Conservation (phyloP, 768 basidiomycete species). For the Hygrophorus pudorinus region DNA sequence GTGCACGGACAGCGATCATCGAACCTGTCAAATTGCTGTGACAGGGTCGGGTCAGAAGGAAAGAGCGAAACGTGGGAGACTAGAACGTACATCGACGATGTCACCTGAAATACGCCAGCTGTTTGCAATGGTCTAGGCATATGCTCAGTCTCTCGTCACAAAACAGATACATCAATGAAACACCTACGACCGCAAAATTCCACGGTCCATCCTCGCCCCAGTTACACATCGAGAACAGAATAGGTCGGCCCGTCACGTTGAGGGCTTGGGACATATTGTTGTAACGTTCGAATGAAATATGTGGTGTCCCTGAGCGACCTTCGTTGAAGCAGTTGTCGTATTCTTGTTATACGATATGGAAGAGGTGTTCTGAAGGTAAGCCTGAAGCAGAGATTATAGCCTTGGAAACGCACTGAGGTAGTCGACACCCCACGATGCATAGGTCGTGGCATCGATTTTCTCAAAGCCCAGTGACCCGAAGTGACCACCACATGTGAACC, state of each 20-base stretch:
- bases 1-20: not conserved
- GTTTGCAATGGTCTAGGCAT: too few species aligned
- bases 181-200: too few species aligned
- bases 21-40: slow-evolving; percentile 29
- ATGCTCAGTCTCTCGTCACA: too few species aligned
- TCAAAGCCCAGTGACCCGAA: slow-evolving; percentile 38
- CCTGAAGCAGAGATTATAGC: slow-evolving; percentile 1
- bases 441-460: slow-evolving; percentile 34
- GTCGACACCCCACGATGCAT: slow-evolving; percentile 40
- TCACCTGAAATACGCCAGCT: too few species aligned
- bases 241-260: slow-evolving; percentile 27
- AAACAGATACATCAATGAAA: too few species aligned
- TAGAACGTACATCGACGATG: slow-evolving; percentile 23
- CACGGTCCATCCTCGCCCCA: slow-evolving; percentile 13
- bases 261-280: not conserved
- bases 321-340: slow-evolving; percentile 33
- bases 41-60: slow-evolving; percentile 39
- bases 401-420: slow-evolving; percentile 26
- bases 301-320: slow-evolving; percentile 35
- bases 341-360: slow-evolving; percentile 36
- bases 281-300: slow-evolving; percentile 19
- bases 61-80: slow-evolving; percentile 42
- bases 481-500: slow-evolving; percentile 20
- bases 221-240: slow-evolving; percentile 43
- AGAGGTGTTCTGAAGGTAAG: not conserved